These are phyloP conservation scores for Hyaloscypha finlandica DNA, from an alignment of 495 filamentous ascomycete species.

Conservation along the genomic window DNA sequence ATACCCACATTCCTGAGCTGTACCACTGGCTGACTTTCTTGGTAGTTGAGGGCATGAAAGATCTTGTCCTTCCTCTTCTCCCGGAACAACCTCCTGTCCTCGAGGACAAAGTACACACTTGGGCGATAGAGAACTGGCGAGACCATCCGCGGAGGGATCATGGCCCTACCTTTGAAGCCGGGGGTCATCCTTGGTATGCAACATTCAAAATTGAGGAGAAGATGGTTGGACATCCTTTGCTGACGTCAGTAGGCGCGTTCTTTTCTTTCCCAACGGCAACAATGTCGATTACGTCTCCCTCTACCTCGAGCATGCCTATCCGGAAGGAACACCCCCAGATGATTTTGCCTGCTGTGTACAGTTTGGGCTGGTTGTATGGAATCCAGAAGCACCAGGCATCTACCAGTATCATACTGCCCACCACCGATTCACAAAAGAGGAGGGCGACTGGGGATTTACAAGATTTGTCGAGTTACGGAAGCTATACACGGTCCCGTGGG, in stretches of 20 bases:
- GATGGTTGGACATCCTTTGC: slow-evolving; percentile 4
- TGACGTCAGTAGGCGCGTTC: slow-evolving; percentile 69
- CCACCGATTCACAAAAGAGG: slow-evolving; percentile 91
- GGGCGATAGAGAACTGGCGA: slow-evolving; percentile 84
- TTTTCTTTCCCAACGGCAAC: slow-evolving; percentile 95
- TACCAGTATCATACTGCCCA: slow-evolving; percentile 69
- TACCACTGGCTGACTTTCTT: slow-evolving; percentile 11
- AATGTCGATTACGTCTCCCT: slow-evolving; percentile 89
- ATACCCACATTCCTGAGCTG: slow-evolving; percentile 28
- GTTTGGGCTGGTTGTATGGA: slow-evolving; percentile 92
- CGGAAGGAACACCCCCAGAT: slow-evolving; percentile 64
- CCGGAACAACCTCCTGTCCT: slow-evolving; percentile 69
- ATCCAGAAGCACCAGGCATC: slow-evolving; percentile 82
- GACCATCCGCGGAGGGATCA: slow-evolving; percentile 73
- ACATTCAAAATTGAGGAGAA: not conserved
- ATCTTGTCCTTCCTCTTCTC: slow-evolving; percentile 61
- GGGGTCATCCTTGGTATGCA: slow-evolving; percentile 82
- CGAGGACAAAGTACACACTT: slow-evolving; percentile 78
- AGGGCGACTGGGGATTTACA: slow-evolving; percentile 99
- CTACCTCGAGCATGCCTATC: slow-evolving; percentile 93
- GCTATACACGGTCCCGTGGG: slow-evolving; percentile 74
- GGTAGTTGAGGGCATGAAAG: slow-evolving; percentile 82
- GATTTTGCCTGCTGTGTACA: slow-evolving; percentile 97
- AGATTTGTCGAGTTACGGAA: slow-evolving; percentile 82
- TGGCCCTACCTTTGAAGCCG: slow-evolving; percentile 85